Conservation (phyloP, 2,329 filamentous ascomycete genomes). For the Bertia moriformis region DNA sequence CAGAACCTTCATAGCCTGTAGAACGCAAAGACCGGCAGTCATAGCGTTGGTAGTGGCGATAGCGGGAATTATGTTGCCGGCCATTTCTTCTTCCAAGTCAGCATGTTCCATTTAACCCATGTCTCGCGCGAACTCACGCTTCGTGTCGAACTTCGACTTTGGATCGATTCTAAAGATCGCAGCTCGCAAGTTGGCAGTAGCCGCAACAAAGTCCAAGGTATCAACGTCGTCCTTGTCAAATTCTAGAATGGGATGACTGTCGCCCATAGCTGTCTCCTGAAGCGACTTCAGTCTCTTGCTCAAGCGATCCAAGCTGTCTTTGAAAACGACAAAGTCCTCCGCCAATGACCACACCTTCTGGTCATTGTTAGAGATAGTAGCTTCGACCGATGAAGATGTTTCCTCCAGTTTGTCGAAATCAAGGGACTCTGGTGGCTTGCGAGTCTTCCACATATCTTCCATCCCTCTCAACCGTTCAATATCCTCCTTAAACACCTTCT, state of each 20-base stretch:
- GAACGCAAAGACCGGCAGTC: slow-evolving; percentile 55
- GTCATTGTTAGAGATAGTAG: slow-evolving; percentile 31
- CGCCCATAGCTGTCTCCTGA: slow-evolving; percentile 20
- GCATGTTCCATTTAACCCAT: neutral
- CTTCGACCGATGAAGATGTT: slow-evolving; percentile 20
- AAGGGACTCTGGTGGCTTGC: slow-evolving; percentile 40
- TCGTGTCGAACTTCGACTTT: slow-evolving; percentile 63
- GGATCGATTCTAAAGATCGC: slow-evolving; percentile 50
- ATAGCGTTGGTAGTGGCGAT: slow-evolving; percentile 67
- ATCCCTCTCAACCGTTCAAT: slow-evolving; percentile 50
- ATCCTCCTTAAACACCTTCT: slow-evolving; percentile 59
- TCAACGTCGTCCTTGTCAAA: slow-evolving; percentile 68
- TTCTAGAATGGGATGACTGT: slow-evolving; percentile 34
- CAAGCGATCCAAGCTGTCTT: slow-evolving; percentile 45
- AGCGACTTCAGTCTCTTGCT: slow-evolving; percentile 38
- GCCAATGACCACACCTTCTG: slow-evolving; percentile 44
- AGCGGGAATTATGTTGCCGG: slow-evolving; percentile 64
- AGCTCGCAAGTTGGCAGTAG: slow-evolving; percentile 54
- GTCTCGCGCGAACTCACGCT: slow-evolving; percentile 18
- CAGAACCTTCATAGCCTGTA: slow-evolving; percentile 59
- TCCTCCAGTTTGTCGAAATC: slow-evolving; percentile 34
- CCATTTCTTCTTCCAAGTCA: slow-evolving; percentile 40
- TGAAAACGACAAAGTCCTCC: slow-evolving; percentile 55
- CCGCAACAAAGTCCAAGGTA: slow-evolving; percentile 58
- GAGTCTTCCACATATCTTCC: slow-evolving; percentile 61